A percentile compares a stretch with the other conserved stretches of the same genome.
Evolutionary conservation across 78 protist genomes (phyloP).

Genomic region (Bodo saltans): DNA sequence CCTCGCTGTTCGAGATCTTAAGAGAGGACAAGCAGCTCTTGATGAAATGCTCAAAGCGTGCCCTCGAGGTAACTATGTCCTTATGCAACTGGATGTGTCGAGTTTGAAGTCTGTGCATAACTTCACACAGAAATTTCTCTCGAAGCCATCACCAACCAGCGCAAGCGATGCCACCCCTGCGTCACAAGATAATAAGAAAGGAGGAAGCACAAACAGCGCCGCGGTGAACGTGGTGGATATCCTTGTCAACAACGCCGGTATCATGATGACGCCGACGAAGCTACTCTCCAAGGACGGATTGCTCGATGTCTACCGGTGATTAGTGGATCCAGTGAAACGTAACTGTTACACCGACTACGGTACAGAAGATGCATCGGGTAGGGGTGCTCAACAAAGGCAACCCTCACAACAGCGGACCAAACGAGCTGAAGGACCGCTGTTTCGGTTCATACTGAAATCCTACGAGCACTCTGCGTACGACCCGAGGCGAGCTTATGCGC

Average conservation of each 20-base stretch:
- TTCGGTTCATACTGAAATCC: too few relatives aligned
- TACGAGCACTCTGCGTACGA: constrained; percentile 1
- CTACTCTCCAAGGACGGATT: too few relatives aligned
- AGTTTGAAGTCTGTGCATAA: background rate
- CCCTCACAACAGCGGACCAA: too few relatives aligned
- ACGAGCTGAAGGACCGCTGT: background rate
- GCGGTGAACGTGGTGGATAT: background rate
- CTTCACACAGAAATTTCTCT: background rate
- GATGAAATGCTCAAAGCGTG: background rate
- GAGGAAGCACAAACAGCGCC: constrained; percentile 1
- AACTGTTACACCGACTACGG: too few relatives aligned
- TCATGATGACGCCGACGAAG: constrained; percentile 10
- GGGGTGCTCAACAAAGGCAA: too few relatives aligned
- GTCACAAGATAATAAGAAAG: background rate
- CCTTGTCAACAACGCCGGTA: constrained; percentile 27
- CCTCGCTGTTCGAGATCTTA: background rate
- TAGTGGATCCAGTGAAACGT: too few relatives aligned
- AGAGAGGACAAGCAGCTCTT: background rate
- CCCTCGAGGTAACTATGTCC: background rate
- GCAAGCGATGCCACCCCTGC: background rate
- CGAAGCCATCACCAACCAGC: background rate
- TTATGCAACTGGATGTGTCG: constrained; percentile 11
- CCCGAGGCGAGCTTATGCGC: constrained; percentile 12
- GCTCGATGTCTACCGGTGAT: too few relatives aligned
- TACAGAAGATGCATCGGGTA: too few relatives aligned